phyloP scores from a whole-genome alignment of 768 basidiomycete genomes.

The Agaricus subrufescens region DNA sequence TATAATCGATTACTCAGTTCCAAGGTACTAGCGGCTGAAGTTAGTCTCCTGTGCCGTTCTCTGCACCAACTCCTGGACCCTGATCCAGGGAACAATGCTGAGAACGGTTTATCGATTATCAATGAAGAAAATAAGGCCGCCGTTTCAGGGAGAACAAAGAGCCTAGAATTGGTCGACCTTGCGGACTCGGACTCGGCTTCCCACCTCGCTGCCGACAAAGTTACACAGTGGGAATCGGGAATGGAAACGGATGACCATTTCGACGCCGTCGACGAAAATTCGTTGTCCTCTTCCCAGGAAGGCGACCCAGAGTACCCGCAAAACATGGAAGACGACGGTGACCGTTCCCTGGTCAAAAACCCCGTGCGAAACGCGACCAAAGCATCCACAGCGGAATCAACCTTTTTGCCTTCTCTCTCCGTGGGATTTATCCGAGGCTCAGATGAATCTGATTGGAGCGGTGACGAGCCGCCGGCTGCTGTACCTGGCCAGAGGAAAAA shows the following conservation, averaged over 20 bases:
- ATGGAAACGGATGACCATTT: slow-evolving; percentile 24
- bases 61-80: slow-evolving; percentile 38
- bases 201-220: slow-evolving; percentile 13
- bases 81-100: slow-evolving; percentile 10
- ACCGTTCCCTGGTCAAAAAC: slow-evolving; percentile 3
- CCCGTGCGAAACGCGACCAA: slow-evolving; percentile 1
- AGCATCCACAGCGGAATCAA: slow-evolving; percentile 19
- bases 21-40: slow-evolving; percentile 61
- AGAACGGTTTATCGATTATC: slow-evolving; percentile 13
- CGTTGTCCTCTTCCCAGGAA: slow-evolving; percentile 36
- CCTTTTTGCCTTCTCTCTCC: slow-evolving; percentile 84
- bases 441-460: slow-evolving; percentile 73
- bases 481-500: slow-evolving; percentile 66
- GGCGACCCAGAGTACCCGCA: slow-evolving; percentile 24
- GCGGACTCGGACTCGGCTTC: slow-evolving; percentile 16
- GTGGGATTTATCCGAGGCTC: slow-evolving; percentile 80
- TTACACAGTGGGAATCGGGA: slow-evolving; percentile 31
- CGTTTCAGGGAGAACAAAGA: not conserved
- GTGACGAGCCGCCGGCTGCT: slow-evolving; percentile 50
- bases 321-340: slow-evolving; percentile 11
- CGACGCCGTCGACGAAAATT: slow-evolving; percentile 46
- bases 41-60: slow-evolving; percentile 45
- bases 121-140: not conserved
- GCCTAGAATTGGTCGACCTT: slow-evolving; percentile 1
- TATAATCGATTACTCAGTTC: slow-evolving; percentile 74